These are phyloP conservation scores for Krasilnikovozyma curviuscula DNA, from an alignment of 768 basidiomycete species.

Conservation along the genomic window DNA sequence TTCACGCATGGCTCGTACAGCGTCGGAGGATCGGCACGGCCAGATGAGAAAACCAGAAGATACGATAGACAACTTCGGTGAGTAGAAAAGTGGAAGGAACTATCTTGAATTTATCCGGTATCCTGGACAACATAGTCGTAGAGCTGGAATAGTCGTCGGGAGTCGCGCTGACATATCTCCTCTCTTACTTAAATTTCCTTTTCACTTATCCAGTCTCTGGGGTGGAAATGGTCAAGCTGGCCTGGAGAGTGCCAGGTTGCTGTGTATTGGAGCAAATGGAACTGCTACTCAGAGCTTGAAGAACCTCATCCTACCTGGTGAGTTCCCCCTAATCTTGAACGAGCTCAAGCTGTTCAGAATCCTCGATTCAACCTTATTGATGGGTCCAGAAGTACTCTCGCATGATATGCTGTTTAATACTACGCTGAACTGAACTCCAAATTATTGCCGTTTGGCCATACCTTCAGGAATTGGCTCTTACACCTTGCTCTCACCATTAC, in stretches of 20 bases:
- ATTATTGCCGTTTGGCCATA: no score
- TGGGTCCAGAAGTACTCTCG: no score
- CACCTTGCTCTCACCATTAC: slow-evolving; percentile 56
- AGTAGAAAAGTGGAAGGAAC: slow-evolving; percentile 12
- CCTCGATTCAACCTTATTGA: no score
- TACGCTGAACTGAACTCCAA: not conserved
- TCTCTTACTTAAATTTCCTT: not conserved
- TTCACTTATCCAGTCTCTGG: slow-evolving; percentile 48
- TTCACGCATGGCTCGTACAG: no score
- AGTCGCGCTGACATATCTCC: no score
- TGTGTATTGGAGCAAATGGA: slow-evolving; percentile 61
- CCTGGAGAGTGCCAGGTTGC: slow-evolving; percentile 61
- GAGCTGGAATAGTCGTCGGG: not conserved
- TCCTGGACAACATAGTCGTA: not conserved
- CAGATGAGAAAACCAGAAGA: slow-evolving; percentile 69
- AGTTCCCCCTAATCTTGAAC: slow-evolving; percentile 5
- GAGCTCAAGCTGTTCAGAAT: no score
- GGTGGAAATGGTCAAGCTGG: slow-evolving; percentile 77
- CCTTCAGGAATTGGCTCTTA: slow-evolving; percentile 62
- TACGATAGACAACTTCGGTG: slow-evolving; percentile 92
- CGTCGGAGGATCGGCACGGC: no score
- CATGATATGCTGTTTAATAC: no score
- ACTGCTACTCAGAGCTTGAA: slow-evolving; percentile 79
- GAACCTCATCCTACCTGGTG: slow-evolving; percentile 81
- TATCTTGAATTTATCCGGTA: not conserved